Base-by-base conservation (phyloP, 495 filamentous ascomycete genomes). In the Xylaria castorea region DNA sequence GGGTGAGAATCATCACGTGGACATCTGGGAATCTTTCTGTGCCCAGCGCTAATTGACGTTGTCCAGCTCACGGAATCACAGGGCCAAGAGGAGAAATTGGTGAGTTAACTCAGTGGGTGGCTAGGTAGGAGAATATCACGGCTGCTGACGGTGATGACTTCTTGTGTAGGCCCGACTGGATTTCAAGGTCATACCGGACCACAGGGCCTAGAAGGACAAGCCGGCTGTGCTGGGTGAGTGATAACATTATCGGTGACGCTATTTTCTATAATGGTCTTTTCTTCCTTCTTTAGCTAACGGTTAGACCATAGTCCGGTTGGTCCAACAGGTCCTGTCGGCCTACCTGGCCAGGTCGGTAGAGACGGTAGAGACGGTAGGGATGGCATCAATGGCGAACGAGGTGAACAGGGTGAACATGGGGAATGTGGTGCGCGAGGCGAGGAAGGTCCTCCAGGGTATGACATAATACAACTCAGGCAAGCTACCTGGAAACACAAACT, bases 1-100 rank as follows among this genome's bases (percentile, higher is more conserved):
- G 2, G 64, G 55, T 51, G 40, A 44, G 55, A 61, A 12, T 20
- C 34, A 40, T 8, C 0, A 36, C 14, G 8, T 38, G 5, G 18
- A 34, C 4, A n/a, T 27, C 18, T 9, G 27, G 14, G 1, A 2
- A 20, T 7, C 27, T 32, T 16, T 57, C 11, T 32, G 0, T 30
- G 9, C 20, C 38, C 2, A 16, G 44, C n/a, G 50, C 46, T 50
- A 57, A 72, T n/a, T 8, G 70, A 57, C n/a, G n/a, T 60, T 12
- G 27, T 68, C 18, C 34, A 61, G 63, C 63, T 48, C 27, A 4
- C 1, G 71, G 71, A 9, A 20, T 7, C 16, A 5, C 42, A 22
- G 71, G 71, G 22, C 40, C 40, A 30, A 62, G 27, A 14, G 71
- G 71, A 60, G 50, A 48, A 18, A 48, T 14, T 3, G 71, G 71